phyloP scores from a whole-genome alignment of 768 basidiomycete species.

The Russula sp. region DNA sequence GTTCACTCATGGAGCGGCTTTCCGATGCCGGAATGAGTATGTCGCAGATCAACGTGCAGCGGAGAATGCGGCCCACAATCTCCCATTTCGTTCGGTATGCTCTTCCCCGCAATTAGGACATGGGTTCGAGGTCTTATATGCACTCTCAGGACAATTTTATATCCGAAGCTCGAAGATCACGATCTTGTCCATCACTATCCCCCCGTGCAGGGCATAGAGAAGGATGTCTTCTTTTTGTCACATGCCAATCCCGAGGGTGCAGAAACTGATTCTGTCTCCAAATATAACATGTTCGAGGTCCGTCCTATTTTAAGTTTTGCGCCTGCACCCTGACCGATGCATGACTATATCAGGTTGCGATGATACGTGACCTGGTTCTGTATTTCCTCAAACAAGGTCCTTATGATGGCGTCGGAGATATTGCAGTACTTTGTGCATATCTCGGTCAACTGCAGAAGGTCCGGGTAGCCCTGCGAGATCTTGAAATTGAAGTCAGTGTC shows the following conservation, averaged over 20 bases:
- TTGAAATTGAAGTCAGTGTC: constrained; percentile 53
- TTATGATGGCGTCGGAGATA: constrained; percentile 42
- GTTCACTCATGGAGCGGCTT: constrained; percentile 67
- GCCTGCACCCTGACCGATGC: not conserved
- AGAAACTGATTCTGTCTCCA: constrained; percentile 53
- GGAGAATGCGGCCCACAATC: constrained; percentile 68
- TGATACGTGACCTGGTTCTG: constrained; percentile 47
- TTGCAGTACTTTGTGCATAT: constrained; percentile 49
- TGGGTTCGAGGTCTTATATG: not conserved
- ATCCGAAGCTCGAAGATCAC: constrained; percentile 55
- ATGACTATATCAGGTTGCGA: constrained; percentile 28
- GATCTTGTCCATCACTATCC: constrained; percentile 45
- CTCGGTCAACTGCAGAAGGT: constrained; percentile 43
- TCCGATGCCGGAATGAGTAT: constrained; percentile 50
- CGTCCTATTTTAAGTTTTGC: constrained; percentile 1
- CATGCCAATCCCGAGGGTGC: constrained; percentile 58
- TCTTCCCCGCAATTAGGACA: not conserved
- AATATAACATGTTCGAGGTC: constrained; percentile 64
- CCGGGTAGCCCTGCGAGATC: constrained; percentile 34
- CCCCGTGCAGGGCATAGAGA: constrained; percentile 53
- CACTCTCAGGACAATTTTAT: constrained; percentile 46
- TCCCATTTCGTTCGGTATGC: constrained; percentile 50
- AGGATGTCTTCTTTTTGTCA: constrained; percentile 62
- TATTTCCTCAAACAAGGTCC: constrained; percentile 47
- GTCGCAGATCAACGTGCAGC: constrained; percentile 64